Evolutionary conservation across 495 filamentous ascomycete genomes (phyloP), one percentile per base, ranked within the genome.

Genomic region (Penicillium egyptiacum): DNA sequence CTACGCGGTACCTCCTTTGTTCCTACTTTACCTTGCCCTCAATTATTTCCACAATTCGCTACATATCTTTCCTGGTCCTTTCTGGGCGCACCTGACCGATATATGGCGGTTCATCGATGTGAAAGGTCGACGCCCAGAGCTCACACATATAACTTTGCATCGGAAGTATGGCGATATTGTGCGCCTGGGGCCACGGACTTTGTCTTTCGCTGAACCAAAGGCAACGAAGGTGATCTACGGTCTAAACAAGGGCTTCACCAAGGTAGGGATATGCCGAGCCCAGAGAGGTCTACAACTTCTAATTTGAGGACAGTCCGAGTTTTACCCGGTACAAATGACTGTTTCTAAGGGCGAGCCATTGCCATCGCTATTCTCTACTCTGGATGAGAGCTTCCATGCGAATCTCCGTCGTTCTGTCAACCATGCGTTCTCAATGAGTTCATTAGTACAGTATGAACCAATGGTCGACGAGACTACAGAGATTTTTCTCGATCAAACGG

Each of bases 181-280:
- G 5, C 81, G 88, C 28, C 68, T 91, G 12, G 85, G 88, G 4
- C 88, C 88, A 12, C 84, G 88, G 56, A 75, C 76, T 1, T 68
- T 91, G 22, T 87, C 86, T 0, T 88, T 91, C 59, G 76, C 82
- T 4, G 81, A 89, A 60, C 86, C 88, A 0, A 77, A 78, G 49
- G 84, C 86, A 12, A 70, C 91, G 45, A 89, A 87, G 65, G 76
- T 77, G 8, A 92, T 94, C 26, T 94, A 92, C 64, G 87, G 90
- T 2, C 75, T 92, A 54, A 91, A 91, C 64, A 91, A 91, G 69
- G 88, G 88, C n/a, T 90, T 90, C 65, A 75, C 74, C 54, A 93
- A 92, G 80, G 86, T 89, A 57, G 14, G 43, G 69, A 11, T 37
- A 22, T 7, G n/a, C n/a, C 10, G 28, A 40, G 20, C 43, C 3